Conservation (phyloP, 2,329 filamentous ascomycete genomes). For the Botrytis sinoallii region DNA sequence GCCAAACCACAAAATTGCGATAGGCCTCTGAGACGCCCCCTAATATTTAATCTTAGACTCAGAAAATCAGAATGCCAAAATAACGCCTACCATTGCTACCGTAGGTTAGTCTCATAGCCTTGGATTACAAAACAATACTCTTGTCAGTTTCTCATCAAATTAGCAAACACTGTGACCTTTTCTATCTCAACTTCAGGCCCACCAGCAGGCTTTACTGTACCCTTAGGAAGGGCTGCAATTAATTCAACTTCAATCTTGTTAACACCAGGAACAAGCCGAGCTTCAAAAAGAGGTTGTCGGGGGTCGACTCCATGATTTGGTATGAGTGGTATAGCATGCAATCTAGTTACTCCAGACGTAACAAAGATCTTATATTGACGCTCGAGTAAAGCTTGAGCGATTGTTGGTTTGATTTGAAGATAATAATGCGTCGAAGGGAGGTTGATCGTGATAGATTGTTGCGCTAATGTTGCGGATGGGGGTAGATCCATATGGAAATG, state of each 20-base stretch:
- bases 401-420: slow-evolving; percentile 65
- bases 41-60: neutral
- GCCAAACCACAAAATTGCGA: neutral
- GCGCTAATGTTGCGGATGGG: slow-evolving; percentile 61
- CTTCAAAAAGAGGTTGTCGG: slow-evolving; percentile 70
- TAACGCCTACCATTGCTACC: slow-evolving; percentile 8
- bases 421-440: slow-evolving; percentile 65
- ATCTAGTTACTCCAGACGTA: slow-evolving; percentile 62
- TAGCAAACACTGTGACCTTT: slow-evolving; percentile 71
- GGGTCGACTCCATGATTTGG: slow-evolving; percentile 53
- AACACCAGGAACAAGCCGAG: slow-evolving; percentile 65
- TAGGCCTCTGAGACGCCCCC: neutral
- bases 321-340: slow-evolving; percentile 46
- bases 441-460: slow-evolving; percentile 71
- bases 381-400: slow-evolving; percentile 60
- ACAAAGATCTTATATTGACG: slow-evolving; percentile 78
- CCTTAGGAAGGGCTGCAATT: slow-evolving; percentile 65
- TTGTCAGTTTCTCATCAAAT: slow-evolving; percentile 52
- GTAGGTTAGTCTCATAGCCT: neutral
- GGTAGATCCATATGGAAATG: slow-evolving; percentile 62
- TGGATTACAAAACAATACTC: neutral
- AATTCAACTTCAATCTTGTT: slow-evolving; percentile 79
- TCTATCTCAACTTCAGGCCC: slow-evolving; percentile 72
- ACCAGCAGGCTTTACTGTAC: slow-evolving; percentile 50
- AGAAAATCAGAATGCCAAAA: neutral